These are phyloP conservation scores for Fusarium subglutinans DNA, from an alignment of 2,329 filamentous ascomycete genomes.

Conservation along the genomic window DNA sequence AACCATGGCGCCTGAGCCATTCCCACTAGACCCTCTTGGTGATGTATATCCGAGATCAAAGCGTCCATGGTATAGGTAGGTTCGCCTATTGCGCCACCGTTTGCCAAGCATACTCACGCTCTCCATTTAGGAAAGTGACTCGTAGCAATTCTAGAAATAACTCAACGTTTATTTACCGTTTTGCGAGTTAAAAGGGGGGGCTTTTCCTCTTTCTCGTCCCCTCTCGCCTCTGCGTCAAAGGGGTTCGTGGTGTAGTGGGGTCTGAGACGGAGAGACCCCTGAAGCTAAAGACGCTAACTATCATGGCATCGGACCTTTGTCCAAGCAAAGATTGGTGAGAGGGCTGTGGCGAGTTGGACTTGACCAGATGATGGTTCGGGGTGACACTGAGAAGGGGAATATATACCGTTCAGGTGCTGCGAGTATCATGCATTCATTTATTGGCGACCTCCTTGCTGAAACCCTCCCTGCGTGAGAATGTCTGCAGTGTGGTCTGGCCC, in stretches of 20 bases:
- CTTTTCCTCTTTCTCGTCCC: not conserved
- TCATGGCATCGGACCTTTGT: not conserved
- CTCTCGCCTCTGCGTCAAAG: not conserved
- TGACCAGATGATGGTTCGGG: not conserved
- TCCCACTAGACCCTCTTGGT: not conserved
- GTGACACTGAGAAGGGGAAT: not conserved
- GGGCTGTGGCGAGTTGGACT: not conserved
- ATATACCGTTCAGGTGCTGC: not conserved
- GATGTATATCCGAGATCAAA: not conserved
- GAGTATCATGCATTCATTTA: not conserved
- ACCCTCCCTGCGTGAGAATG: not conserved
- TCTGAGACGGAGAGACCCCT: not conserved
- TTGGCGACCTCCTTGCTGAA: not conserved
- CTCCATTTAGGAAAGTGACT: not conserved
- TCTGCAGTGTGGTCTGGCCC: not conserved
- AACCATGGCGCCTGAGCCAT: not conserved
- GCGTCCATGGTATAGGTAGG: not conserved
- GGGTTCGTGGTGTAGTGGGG: not conserved
- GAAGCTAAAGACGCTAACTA: not conserved
- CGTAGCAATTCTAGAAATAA: not conserved
- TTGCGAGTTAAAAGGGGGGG: not conserved
- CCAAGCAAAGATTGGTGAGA: slow-evolving; percentile 1
- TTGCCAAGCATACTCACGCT: not conserved
- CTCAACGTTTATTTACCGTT: not conserved
- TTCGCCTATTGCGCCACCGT: not conserved